Base-by-base conservation (phyloP, 306 rosid species). In the Dalbergia oliveri region DNA sequence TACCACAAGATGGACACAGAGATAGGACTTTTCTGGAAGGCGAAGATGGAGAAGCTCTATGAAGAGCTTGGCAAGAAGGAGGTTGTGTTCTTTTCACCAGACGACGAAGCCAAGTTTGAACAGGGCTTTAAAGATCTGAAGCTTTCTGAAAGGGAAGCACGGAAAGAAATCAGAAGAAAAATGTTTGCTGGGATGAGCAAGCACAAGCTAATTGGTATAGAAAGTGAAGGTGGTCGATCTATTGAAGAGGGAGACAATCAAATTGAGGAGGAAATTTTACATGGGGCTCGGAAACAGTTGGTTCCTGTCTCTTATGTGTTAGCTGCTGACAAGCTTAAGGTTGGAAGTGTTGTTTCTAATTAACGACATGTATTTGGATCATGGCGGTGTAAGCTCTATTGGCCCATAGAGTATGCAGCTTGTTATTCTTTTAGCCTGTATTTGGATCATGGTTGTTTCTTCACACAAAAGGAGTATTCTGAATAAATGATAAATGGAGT, bases 1-100 rank as follows among this genome's bases (percentile, higher is more conserved):
- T 93, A 93, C 90, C 92, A 80, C 19, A 93, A 91, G 85, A 90
- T 95, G 98, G 96, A 95, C 87, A 91, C 97, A 5, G 97, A 95
- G 85, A 74, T 89, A 43, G 99, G 98, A 41, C 88, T 95, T 72
- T 81, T 84, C 84, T 95, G 99, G 99, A 95, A 95, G 85, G 82
- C 97, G 34, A 93, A 91, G 87, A 93, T 93, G 11, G 97, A 93
- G 85, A 93, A 89, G 76, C 82, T 91, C 49, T 90, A 88, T 6
- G 93, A 89, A 70, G 93, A 91, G 81, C 90, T 91, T 39, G 92
- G 99, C 69, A 68, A 87, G 16, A 93, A 73, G 69, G 97, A 89
- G 79, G 88, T 88, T 34, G 93, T 84, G 35, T 89, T 91, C 91
- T 90, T 88, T 78, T 76, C 92, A 11, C 96, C 93, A 0, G 94